These are phyloP conservation scores for Aquilaria sinensis DNA, from an alignment of 345 rosid species.

Conservation along the genomic window DNA sequence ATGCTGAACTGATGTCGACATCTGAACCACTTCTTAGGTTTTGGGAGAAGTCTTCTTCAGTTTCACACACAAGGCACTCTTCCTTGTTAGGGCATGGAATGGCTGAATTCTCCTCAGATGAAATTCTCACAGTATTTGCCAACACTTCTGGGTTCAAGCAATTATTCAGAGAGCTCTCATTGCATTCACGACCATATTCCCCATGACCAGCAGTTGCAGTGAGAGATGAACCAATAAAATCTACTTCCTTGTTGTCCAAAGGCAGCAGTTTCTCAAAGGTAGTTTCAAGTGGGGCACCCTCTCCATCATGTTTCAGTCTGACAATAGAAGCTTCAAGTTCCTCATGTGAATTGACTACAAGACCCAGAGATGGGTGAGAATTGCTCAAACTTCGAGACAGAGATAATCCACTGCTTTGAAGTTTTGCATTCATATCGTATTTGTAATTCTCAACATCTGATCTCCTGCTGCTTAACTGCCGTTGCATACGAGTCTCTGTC, in stretches of 20 bases:
- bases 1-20: conserved; percentile 25
- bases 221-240: conserved; percentile 20
- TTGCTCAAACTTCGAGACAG: conserved; percentile 50
- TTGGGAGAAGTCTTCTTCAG: conserved; percentile 30
- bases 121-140: conserved; percentile 19
- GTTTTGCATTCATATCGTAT: conserved; percentile 43
- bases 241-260: conserved; percentile 31
- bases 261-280: conserved; percentile 26
- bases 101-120: conserved; percentile 34
- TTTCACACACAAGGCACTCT: conserved; percentile 26
- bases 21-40: conserved; percentile 29
- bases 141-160: conserved; percentile 32
- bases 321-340: conserved; percentile 30
- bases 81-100: conserved; percentile 17
- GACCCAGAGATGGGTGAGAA: conserved; percentile 45
- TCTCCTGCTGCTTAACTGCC: conserved; percentile 67
- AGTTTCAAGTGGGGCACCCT: conserved; percentile 30
- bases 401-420: conserved; percentile 53
- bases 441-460: conserved; percentile 63
- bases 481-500: conserved; percentile 48
- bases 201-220: conserved; percentile 13
- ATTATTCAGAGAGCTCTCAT: conserved; percentile 30
- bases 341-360: conserved; percentile 32
- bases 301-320: conserved; percentile 26
- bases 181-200: conserved; percentile 20